Conservation (phyloP, 2,329 filamentous ascomycete genomes). For the Fusarium sp. region DNA sequence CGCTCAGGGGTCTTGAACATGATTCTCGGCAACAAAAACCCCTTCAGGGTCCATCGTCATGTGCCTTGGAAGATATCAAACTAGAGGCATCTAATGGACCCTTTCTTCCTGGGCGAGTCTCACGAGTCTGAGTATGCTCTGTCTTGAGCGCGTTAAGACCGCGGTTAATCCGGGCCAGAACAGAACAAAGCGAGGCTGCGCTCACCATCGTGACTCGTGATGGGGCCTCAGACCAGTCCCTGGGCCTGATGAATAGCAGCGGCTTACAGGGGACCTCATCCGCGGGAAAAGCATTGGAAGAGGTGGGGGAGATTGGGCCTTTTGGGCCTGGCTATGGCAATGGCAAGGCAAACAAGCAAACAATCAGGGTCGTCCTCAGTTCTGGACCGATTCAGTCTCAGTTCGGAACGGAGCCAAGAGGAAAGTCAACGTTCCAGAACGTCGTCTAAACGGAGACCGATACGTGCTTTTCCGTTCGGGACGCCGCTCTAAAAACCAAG, state of each 20-base stretch:
- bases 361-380: slow-evolving; percentile 26
- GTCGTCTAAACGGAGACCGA: slow-evolving; percentile 27
- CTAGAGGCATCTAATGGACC: slow-evolving; percentile 20
- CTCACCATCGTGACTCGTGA: slow-evolving; percentile 41
- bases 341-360: slow-evolving; percentile 13
- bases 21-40: slow-evolving; percentile 14
- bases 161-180: slow-evolving; percentile 40
- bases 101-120: slow-evolving; percentile 26
- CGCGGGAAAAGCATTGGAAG: slow-evolving; percentile 34
- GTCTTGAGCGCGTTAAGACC: slow-evolving; percentile 32
- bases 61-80: slow-evolving; percentile 26
- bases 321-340: neutral
- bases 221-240: slow-evolving; percentile 40
- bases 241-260: slow-evolving; percentile 34
- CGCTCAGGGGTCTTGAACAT: slow-evolving; percentile 12
- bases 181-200: slow-evolving; percentile 38
- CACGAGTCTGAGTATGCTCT: slow-evolving; percentile 14
- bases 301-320: slow-evolving; percentile 27
- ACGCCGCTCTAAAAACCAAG: slow-evolving; percentile 9
- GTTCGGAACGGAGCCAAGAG: slow-evolving; percentile 34
- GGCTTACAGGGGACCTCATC: slow-evolving; percentile 41
- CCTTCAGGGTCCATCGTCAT: slow-evolving; percentile 35
- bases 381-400: slow-evolving; percentile 37
- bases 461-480: slow-evolving; percentile 12
- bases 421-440: slow-evolving; percentile 42